phyloP scores from a whole-genome alignment of 139 green algal genomes.

The Trebouxia sp. region DNA sequence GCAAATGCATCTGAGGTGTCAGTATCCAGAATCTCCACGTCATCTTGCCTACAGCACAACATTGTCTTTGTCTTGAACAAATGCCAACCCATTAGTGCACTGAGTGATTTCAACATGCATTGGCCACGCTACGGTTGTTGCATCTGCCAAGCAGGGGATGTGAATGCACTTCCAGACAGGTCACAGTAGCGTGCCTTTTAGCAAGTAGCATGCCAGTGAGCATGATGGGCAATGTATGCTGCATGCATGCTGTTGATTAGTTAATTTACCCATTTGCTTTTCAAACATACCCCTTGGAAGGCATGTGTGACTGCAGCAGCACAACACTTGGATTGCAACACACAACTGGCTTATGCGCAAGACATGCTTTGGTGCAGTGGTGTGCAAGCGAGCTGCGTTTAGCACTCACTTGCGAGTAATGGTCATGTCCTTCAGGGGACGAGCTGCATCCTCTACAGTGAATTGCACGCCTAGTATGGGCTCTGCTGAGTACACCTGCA shows the following conservation, averaged over 20 bases:
- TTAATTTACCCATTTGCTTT: too few species aligned
- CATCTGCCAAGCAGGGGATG: too few species aligned
- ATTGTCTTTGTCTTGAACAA: background rate
- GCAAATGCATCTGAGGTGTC: constrained; percentile 56
- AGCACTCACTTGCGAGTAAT: background rate
- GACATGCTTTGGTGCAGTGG: background rate
- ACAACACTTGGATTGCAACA: background rate
- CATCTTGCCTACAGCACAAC: constrained; percentile 51
- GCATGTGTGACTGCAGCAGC: background rate
- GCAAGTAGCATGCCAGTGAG: too few species aligned
- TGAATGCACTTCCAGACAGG: too few species aligned
- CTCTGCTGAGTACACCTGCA: constrained; percentile 53
- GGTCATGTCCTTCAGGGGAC: constrained; percentile 4
- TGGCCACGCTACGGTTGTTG: too few species aligned
- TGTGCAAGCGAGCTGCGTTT: background rate
- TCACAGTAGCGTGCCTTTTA: too few species aligned
- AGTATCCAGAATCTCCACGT: constrained; percentile 59
- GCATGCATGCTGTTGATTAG: too few species aligned
- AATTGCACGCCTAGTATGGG: constrained; percentile 71
- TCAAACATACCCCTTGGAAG: too few species aligned
- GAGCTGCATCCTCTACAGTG: background rate
- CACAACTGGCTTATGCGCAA: background rate
- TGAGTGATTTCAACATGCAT: background rate
- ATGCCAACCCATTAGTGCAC: background rate
- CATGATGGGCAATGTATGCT: too few species aligned